Evolutionary conservation across 192 early-diverging fungal species (phyloP).

Genomic region (Gaertneriomyces semiglobifer): DNA sequence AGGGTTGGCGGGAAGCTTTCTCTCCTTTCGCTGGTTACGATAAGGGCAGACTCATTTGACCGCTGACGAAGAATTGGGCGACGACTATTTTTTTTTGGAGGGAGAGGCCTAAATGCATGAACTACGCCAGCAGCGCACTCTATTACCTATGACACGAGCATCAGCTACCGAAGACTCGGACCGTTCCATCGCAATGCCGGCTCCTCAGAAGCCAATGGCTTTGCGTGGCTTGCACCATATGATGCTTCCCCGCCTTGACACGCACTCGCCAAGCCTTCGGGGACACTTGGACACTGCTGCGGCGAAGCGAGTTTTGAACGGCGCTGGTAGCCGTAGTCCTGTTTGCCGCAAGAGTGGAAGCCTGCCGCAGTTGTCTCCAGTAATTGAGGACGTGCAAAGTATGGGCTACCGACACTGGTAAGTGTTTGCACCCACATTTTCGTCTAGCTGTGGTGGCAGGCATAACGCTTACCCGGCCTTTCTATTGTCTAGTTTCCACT

Average conservation of each 20-base stretch:
- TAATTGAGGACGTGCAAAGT: slow-evolving; percentile 3
- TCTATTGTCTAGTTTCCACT: neutral
- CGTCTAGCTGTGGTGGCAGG: neutral
- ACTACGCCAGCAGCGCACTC: neutral
- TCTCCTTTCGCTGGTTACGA: too few relatives aligned
- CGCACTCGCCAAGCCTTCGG: slow-evolving; percentile 9
- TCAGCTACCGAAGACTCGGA: slow-evolving; percentile 3
- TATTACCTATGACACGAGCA: neutral
- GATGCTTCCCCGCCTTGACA: slow-evolving; percentile 20
- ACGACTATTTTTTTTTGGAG: neutral
- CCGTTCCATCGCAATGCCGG: slow-evolving; percentile 9
- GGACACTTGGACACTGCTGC: neutral
- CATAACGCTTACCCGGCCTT: neutral
- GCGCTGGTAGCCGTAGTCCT: too few relatives aligned
- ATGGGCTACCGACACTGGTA: neutral
- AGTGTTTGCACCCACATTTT: neutral
- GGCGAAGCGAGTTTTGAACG: neutral
- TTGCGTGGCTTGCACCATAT: slow-evolving; percentile 14
- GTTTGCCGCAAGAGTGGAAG: too few relatives aligned
- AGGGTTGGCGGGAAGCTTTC: too few relatives aligned
- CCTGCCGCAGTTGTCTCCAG: neutral
- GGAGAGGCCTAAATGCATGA: neutral
- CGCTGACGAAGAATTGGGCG: too few relatives aligned
- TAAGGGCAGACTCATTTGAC: too few relatives aligned
- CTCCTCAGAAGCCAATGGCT: slow-evolving; percentile 9